Evolutionary conservation across 768 basidiomycete species (phyloP).

Genomic region (Lanmaoa rubissima): DNA sequence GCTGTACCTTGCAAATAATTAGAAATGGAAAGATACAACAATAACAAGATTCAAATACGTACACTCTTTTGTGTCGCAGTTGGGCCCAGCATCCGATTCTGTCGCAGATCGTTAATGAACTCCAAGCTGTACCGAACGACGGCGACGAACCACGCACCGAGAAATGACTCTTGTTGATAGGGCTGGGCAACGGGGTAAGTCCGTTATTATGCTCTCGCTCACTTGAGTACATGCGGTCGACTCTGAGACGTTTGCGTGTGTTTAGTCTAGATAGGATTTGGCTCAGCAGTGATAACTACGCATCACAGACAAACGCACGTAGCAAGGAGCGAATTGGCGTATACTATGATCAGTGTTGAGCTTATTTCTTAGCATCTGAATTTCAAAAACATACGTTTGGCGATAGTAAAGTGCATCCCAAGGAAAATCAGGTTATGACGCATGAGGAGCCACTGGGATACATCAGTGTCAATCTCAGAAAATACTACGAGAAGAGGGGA

Average conservation of each 20-base stretch:
- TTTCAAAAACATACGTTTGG: constrained; percentile 25
- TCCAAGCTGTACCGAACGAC: not conserved
- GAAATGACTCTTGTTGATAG: constrained; percentile 20
- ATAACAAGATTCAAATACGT: not conserved
- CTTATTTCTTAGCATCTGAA: too few relatives aligned
- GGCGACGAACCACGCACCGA: constrained; percentile 17
- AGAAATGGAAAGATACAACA: not conserved
- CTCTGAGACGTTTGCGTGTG: constrained; percentile 31
- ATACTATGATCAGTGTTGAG: constrained; percentile 17
- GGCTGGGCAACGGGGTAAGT: constrained; percentile 9
- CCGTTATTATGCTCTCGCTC: constrained; percentile 23
- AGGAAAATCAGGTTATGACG: constrained; percentile 37
- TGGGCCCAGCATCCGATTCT: constrained; percentile 27
- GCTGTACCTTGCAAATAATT: constrained; percentile 3
- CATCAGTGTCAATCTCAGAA: not conserved
- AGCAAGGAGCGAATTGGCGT: constrained; percentile 35
- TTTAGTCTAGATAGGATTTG: constrained; percentile 20
- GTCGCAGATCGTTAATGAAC: not conserved
- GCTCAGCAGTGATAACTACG: not conserved
- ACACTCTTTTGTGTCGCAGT: constrained; percentile 22
- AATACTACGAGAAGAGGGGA: not conserved
- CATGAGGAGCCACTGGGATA: constrained; percentile 30
- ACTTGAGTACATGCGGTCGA: constrained; percentile 27
- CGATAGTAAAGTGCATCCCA: constrained; percentile 36
- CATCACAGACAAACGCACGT: constrained; percentile 22